phyloP scores from a whole-genome alignment of 805 yeast species.

The Candida pseudofarinosa region DNA sequence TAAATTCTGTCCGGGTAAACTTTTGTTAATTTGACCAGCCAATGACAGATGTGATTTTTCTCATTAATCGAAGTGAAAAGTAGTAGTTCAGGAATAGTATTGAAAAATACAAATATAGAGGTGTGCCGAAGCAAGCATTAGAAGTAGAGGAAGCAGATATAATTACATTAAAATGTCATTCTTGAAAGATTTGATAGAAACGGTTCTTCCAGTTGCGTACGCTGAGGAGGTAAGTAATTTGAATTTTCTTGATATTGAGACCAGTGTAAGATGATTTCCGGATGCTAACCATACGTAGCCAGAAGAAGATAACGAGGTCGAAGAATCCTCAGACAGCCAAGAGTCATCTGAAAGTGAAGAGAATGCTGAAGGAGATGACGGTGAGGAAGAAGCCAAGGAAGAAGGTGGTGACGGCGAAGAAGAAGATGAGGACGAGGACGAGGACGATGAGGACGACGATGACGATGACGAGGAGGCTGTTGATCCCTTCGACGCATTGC shows the following conservation, averaged over 20 bases:
- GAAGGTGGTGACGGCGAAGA: conserved; percentile 34
- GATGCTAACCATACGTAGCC: conserved; percentile 12
- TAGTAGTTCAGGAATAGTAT: conserved; percentile 1
- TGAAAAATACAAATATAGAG: not conserved
- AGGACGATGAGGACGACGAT: conserved; percentile 59
- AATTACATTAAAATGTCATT: conserved; percentile 35
- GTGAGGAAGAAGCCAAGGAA: conserved; percentile 16
- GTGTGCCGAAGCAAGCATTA: conserved; percentile 2
- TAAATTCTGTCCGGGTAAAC: conserved; percentile 2
- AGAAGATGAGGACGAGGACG: conserved; percentile 50
- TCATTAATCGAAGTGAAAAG: conserved; percentile 10
- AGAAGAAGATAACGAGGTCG: conserved; percentile 21
- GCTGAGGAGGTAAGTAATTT: conserved; percentile 63
- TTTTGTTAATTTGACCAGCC: conserved; percentile 10
- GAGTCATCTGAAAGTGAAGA: conserved; percentile 5
- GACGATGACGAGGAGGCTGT: conserved; percentile 66
- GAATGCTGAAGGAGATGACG: conserved; percentile 30
- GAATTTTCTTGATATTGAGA: not conserved
- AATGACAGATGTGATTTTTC: conserved; percentile 26
- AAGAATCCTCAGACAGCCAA: conserved; percentile 1
- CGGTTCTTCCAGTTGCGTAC: conserved; percentile 75
- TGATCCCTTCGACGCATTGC: conserved; percentile 36
- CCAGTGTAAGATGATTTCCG: not conserved
- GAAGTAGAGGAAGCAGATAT: conserved; percentile 2
- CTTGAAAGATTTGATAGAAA: conserved; percentile 73